Evolutionary conservation across 2,329 filamentous ascomycete genomes (phyloP).

Genomic region (Westerdykella sp.): DNA sequence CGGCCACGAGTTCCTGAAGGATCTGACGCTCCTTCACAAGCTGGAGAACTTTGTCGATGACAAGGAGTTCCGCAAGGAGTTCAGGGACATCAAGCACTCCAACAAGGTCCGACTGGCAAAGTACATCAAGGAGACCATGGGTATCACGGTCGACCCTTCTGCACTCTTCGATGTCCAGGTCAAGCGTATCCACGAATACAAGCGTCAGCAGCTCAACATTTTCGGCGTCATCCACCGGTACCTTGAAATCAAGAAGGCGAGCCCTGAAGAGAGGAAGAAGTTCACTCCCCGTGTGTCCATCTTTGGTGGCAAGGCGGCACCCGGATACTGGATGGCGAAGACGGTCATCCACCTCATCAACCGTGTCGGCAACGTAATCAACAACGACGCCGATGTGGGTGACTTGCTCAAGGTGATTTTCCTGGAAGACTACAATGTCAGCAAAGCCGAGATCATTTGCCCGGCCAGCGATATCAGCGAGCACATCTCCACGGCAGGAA

Average conservation of each 20-base stretch:
- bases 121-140: constrained; percentile 78
- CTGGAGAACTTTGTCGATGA: constrained; percentile 80
- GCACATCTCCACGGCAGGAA: constrained; percentile 96
- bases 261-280: constrained; percentile 77
- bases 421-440: constrained; percentile 97
- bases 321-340: constrained; percentile 99
- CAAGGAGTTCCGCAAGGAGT: constrained; percentile 85
- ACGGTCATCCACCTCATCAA: constrained; percentile 97
- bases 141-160: constrained; percentile 76
- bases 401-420: constrained; percentile 96
- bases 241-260: constrained; percentile 79
- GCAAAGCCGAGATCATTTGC: constrained; percentile 94
- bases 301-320: constrained; percentile 95
- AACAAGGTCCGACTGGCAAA: constrained; percentile 92
- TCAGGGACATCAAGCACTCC: constrained; percentile 91
- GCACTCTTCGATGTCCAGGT: constrained; percentile 95
- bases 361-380: constrained; percentile 81
- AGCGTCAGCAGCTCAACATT: constrained; percentile 97
- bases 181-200: constrained; percentile 99
- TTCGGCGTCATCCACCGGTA: constrained; percentile 97
- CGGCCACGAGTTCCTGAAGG: constrained; percentile 77
- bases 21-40: constrained; percentile 78
- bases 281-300: constrained; percentile 83
- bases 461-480: constrained; percentile 95
- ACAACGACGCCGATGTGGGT: constrained; percentile 85